Base-by-base conservation (phyloP, 331 rosid species). In the Malus hybrid region DNA sequence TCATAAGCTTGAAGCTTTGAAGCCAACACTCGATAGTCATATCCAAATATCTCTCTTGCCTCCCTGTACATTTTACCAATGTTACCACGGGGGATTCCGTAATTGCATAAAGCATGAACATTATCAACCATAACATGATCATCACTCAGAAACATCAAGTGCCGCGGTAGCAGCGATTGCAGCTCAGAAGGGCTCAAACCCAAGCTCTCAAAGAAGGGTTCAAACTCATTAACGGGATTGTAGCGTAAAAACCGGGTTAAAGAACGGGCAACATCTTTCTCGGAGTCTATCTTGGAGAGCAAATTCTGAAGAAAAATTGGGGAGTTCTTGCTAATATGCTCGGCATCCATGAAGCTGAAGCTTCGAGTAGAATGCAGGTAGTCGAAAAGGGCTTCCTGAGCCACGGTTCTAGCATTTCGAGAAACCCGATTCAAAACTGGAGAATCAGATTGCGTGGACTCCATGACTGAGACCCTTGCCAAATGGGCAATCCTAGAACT, bases 191-290 rank as follows among this genome's bases (percentile, higher is more conserved):
- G 87, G 12, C 57, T 50, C 75, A 93, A 69, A 19, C 97, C 96
- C 67, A 93, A 73, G 80, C 97, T 91, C 84, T 93, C 98, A 8
- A 91, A 75, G 77, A 93, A 90, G 0, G 97, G 97, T 55, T 93
- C 98, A 60, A 87, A 91, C 88, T 93, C 98, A 22, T 93, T 91
- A 18, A 93, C 79, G 50, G 96, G 97, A 74, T 91, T 72, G 42
- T 86, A 88, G 54, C 90, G 84, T 39, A 93, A 69, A 39, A 82
- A 86, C 80, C 83, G 82, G 31, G 69, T 75, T 39, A 93, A 70
- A 16, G 83, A 72, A 5, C 76, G 88, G 34, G 80, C 73, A 68
- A 85, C 86, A 48, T 82, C 90, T 24, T 71, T 63, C 44, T 82
- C 77, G 6, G 24, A 20, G 55, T 84, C 80, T 18, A 87, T 67